A percentile compares a stretch with the other conserved stretches of the same genome.
phyloP scores from a whole-genome alignment of 2,329 filamentous ascomycete species.

The Botrytis porri region DNA sequence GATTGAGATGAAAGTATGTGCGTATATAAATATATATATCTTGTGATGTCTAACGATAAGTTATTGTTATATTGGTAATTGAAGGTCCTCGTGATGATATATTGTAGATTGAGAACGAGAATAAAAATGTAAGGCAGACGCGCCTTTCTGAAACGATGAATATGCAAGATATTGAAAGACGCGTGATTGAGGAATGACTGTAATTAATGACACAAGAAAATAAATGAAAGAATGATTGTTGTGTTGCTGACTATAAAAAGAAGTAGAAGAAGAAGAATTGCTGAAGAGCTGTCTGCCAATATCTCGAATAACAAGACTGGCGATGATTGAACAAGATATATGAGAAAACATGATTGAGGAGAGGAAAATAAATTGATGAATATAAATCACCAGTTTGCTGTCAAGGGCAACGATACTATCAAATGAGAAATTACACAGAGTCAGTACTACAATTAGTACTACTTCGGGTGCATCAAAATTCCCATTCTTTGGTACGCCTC shows the following conservation, averaged over 20 bases:
- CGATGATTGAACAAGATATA: conserved; percentile 17
- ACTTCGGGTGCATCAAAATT: conserved; percentile 24
- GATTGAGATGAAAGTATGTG: conserved; percentile 12
- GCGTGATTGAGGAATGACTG: conserved; percentile 24
- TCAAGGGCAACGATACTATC: conserved; percentile 32
- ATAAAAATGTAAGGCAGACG: conserved; percentile 3
- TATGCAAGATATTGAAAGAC: conserved; percentile 17
- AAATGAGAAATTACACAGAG: conserved; percentile 34
- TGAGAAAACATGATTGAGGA: conserved; percentile 11
- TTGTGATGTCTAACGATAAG: not conserved
- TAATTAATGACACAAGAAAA: conserved; percentile 1
- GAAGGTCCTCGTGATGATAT: not conserved
- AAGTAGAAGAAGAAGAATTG: conserved; percentile 24
- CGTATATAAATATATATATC: conserved; percentile 6
- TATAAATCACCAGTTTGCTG: conserved; percentile 25
- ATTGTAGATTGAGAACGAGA: not conserved
- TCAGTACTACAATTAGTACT: conserved; percentile 31
- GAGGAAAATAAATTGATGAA: conserved; percentile 5
- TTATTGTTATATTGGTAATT: not conserved
- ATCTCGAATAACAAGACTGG: not conserved
- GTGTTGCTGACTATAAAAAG: not conserved
- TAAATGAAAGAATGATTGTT: not conserved
- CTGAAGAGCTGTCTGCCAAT: conserved; percentile 22
- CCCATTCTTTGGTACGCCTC: conserved; percentile 32
- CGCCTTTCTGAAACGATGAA: conserved; percentile 15